These are phyloP conservation scores for Centrapalus pauciflorus DNA, from an alignment of 129 eudicot genomes.

Conservation along the genomic window DNA sequence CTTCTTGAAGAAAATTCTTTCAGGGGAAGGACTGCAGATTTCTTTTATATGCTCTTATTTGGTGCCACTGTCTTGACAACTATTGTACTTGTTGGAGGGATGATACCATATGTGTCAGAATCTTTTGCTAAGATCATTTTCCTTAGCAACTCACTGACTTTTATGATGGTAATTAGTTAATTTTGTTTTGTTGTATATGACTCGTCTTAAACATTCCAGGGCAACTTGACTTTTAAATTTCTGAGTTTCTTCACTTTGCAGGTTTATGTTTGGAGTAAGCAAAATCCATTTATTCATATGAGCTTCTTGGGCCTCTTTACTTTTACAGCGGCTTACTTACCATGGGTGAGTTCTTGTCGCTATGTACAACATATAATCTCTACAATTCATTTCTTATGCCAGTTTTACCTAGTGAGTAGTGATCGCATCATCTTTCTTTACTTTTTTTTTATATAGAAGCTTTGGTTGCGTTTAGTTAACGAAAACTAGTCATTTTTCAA, in stretches of 20 bases:
- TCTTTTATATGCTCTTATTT: conserved; percentile 91
- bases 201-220: neutral
- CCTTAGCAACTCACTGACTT: conserved; percentile 96
- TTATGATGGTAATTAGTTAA: conserved; percentile 82
- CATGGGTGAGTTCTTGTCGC: conserved; percentile 76
- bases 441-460: neutral
- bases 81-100: conserved; percentile 94
- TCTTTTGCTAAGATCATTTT: conserved; percentile 93
- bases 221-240: neutral
- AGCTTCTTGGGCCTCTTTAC: conserved; percentile 97
- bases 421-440: too few species aligned
- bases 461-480: too few species aligned
- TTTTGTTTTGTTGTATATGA: neutral
- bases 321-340: conserved; percentile 97
- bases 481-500: too few species aligned
- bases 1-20: conserved; percentile 98
- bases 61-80: conserved; percentile 87
- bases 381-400: neutral
- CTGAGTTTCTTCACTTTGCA: conserved; percentile 10
- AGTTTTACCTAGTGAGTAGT: neutral
- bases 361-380: neutral
- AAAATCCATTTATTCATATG: conserved; percentile 94
- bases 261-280: conserved; percentile 99
- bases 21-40: conserved; percentile 96
- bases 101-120: conserved; percentile 90